Percentiles rank a stretch among this genome's conserved stretches.
These are phyloP conservation scores for Caloboletus firmus DNA, from an alignment of 1,284 basidiomycete species.

Conservation along the genomic window DNA sequence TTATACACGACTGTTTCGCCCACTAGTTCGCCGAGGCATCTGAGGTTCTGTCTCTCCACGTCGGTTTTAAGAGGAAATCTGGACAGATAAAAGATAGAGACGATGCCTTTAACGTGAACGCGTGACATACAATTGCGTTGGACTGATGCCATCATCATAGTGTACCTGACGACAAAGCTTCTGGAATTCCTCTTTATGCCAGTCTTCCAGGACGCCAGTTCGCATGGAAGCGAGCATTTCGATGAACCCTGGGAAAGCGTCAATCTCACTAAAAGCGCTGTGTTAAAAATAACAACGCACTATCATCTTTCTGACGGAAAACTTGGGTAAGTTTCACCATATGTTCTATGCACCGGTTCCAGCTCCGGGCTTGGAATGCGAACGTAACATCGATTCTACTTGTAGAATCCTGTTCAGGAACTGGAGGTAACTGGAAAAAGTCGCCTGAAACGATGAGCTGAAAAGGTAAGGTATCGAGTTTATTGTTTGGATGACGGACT, in stretches of 20 bases:
- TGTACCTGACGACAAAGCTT: conserved; percentile 45
- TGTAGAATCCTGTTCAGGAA: conserved; percentile 46
- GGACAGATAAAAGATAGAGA: background rate
- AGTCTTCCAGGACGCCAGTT: conserved; percentile 47
- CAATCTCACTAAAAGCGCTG: background rate
- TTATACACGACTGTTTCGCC: conserved; percentile 17
- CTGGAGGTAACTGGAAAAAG: conserved; percentile 80
- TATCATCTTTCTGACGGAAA: conserved; percentile 48
- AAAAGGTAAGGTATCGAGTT: conserved; percentile 5
- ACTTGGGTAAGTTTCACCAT: conserved; percentile 41
- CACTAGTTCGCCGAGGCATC: conserved; percentile 17
- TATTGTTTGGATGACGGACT: background rate
- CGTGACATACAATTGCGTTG: conserved; percentile 56
- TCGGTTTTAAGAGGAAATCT: conserved; percentile 30
- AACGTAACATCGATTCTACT: conserved; percentile 43
- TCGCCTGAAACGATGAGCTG: conserved; percentile 77
- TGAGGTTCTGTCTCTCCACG: conserved; percentile 27
- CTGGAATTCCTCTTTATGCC: conserved; percentile 42
- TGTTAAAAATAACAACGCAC: conserved; percentile 27
- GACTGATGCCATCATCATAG: conserved; percentile 55
- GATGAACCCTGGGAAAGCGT: conserved; percentile 50
- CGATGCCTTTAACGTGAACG: background rate
- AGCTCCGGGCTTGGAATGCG: conserved; percentile 68
- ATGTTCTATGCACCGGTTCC: conserved; percentile 47
- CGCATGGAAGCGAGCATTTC: conserved; percentile 76